Base-by-base conservation (phyloP, 2,329 filamentous ascomycete genomes). In the Colletotrichum liriopes region DNA sequence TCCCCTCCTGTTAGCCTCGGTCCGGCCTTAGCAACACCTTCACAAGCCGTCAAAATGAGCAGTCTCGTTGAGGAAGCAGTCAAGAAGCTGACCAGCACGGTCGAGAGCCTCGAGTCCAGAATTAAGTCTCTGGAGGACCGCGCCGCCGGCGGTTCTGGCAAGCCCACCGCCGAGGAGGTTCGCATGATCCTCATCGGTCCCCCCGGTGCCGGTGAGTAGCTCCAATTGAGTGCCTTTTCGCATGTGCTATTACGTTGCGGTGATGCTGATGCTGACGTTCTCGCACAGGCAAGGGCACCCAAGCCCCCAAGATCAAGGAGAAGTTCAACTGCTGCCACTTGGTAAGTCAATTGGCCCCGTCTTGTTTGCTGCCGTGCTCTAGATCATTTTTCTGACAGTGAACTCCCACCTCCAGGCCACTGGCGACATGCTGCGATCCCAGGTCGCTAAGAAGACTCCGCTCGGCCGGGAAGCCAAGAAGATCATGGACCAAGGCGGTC, bases 101-200 rank as follows among this genome's bases (percentile, higher is more conserved):
- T 98, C 82, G 87, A 90, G 82, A 90, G 91, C 85, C 92, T 99
- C 78, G 95, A 98, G 86, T 87, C 90, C 81, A 93, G 96, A 80
- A 93, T 99, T 79, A 92, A 93, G 84, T 90, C 94, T 81, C 90
- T 99, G 77, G 96, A 99, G 85, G 84, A 89, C 80, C 91, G 91
- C 81, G 87, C 96, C 77, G 85, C 87, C 73, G 88, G 89, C 77
- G 85, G 86, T 77, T 81, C 84, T 51, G 81, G 86, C 73, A 86
- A 85, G 79, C n/a, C 68, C 54, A 88, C 87, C 74, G 77, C 87
- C 49, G 88, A 92, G 77, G 90, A 93, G 80, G 90, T 99, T 84
- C 93, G 96, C 86, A 97, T 99, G 93, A 95, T 99, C 79, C 87
- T 99, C 80, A 98, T 99, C 87, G 96, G 96, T 47, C 96, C 96